phyloP scores from a whole-genome alignment of 208 protist genomes.

The Trypanosoma cruzi region DNA sequence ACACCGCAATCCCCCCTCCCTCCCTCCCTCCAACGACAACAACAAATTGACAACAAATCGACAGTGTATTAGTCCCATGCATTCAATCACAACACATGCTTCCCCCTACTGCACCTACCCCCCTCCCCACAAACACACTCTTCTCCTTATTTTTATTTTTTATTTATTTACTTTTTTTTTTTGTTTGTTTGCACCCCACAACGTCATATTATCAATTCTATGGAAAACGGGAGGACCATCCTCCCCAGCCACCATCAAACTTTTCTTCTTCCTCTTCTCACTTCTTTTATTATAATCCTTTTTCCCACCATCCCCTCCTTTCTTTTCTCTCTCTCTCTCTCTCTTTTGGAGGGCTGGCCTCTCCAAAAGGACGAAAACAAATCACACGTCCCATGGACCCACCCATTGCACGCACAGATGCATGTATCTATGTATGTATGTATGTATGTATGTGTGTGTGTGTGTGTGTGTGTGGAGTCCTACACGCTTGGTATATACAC shows the following conservation, averaged over 20 bases:
- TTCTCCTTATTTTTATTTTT: neutral
- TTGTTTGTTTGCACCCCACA: neutral
- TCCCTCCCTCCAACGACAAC: too few relatives aligned
- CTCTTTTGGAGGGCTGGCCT: neutral
- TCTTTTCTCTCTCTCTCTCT: neutral
- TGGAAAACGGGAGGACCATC: neutral
- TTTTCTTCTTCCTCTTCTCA: neutral
- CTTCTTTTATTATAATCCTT: neutral
- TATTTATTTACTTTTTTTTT: neutral
- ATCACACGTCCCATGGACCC: neutral
- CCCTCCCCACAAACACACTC: too few relatives aligned
- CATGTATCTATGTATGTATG: neutral
- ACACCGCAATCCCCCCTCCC: too few relatives aligned
- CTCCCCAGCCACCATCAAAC: neutral
- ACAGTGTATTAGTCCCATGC: too few relatives aligned
- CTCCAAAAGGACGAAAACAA: neutral
- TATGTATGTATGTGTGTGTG: too few relatives aligned
- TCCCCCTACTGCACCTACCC: too few relatives aligned
- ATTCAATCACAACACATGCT: too few relatives aligned
- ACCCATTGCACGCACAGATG: neutral
- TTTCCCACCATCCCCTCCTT: too few relatives aligned
- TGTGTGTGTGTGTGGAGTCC: too few relatives aligned
- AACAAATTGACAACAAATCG: too few relatives aligned
- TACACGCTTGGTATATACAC: too few relatives aligned
- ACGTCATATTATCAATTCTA: neutral